Conservation (phyloP, 148 eudicot species). For the Fagopyrum tataricum region DNA sequence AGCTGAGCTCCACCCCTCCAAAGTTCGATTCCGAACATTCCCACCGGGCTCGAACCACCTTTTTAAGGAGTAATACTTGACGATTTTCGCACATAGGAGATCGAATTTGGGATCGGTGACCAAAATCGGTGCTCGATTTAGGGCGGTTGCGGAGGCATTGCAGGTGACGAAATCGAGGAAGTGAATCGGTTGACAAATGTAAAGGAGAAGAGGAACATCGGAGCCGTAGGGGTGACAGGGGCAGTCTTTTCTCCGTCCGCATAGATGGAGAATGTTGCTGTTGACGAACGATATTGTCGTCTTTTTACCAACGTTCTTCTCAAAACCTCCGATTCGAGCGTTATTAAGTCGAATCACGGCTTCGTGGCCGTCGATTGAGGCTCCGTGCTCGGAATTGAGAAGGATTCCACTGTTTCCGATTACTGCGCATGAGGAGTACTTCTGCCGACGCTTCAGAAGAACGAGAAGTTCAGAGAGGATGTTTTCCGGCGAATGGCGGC, state of each 20-base stretch:
- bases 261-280: conserved; percentile 75
- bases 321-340: conserved; percentile 42
- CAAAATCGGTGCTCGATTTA: background rate
- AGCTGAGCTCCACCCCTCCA: conserved; percentile 53
- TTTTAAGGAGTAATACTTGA: conserved; percentile 85
- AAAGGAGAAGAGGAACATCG: conserved; percentile 61
- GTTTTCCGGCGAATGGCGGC: background rate
- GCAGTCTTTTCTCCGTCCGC: conserved; percentile 60
- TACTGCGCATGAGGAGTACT: conserved; percentile 72
- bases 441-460: conserved; percentile 6
- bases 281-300: conserved; percentile 73
- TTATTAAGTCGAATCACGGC: conserved; percentile 77
- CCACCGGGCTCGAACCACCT: conserved; percentile 30
- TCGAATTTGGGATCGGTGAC: conserved; percentile 69
- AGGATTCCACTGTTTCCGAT: conserved; percentile 95
- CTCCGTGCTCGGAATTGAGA: conserved; percentile 43
- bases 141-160: conserved; percentile 33
- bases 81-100: conserved; percentile 55
- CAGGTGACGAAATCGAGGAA: conserved; percentile 72
- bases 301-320: conserved; percentile 54
- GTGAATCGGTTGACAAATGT: conserved; percentile 79
- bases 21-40: conserved; percentile 22
- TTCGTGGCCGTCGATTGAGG: conserved; percentile 58
- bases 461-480: conserved; percentile 28
- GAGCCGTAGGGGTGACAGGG: conserved; percentile 80